Base-by-base conservation (phyloP, 345 rosid genomes). In the Euclidium syriacum region DNA sequence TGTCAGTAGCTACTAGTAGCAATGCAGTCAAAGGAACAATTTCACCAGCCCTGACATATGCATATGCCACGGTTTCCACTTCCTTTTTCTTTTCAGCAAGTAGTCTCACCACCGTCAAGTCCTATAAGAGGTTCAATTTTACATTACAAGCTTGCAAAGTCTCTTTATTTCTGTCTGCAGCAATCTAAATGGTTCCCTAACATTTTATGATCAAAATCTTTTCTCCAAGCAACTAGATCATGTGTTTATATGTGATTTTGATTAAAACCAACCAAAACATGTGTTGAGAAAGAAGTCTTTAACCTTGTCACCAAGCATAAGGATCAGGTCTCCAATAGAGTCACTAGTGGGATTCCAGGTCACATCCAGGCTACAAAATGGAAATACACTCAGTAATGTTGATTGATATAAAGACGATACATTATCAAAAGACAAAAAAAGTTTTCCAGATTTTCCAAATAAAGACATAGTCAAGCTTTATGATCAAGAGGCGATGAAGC, bases 251-350 rank as follows among this genome's bases (percentile, higher is more conserved):
- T n/a, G n/a, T n/a, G n/a, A n/a, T n/a, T n/a, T n/a, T n/a, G n/a
- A n/a, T n/a, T n/a, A n/a, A n/a, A n/a, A n/a, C n/a, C n/a, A n/a
- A n/a, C n/a, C n/a, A n/a, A n/a, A n/a, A n/a, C n/a, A n/a, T n/a
- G n/a, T n/a, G n/a, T n/a, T n/a, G n/a, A n/a, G n/a, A n/a, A n/a
- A n/a, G n/a, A n/a, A n/a, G 38, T 53, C 44, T 10, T 30, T 12
- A 38, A 87, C 97, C 95, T 80, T 81, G 62, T 83, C 77, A 54
- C 85, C 40, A 40, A 90, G 86, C 32, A 70, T 55, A 63, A 77
- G 72, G 6, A 85, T 77, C 76, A 86, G 62, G 75, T 78, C 85
- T 66, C 67, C 78, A 47, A 83, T 25, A 23, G 86, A 76, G 82
- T 70, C 40, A 23, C 75, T 80, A 51, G 58, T 75, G 16, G 86